Evolutionary conservation across 75 land plant genomes (phyloP).

Genomic region (Adiantum capillusveneris): DNA sequence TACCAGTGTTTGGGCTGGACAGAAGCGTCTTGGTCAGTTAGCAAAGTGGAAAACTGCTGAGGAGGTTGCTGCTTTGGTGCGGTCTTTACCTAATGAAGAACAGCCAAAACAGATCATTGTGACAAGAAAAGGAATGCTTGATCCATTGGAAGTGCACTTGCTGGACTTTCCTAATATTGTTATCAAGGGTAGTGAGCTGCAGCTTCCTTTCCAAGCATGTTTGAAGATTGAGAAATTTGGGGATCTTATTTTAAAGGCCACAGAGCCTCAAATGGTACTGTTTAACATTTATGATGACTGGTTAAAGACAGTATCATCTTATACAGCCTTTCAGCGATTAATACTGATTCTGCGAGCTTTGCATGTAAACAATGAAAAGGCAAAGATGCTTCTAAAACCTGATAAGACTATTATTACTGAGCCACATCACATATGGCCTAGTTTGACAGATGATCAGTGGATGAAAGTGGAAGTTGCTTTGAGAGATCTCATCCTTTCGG

Average conservation of each 20-base stretch:
- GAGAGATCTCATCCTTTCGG: conserved; percentile 93
- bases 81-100: conserved; percentile 96
- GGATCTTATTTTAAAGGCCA: conserved; percentile 91
- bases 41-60: conserved; percentile 99
- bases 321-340: conserved; percentile 93
- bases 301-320: conserved; percentile 98
- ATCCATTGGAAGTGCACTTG: conserved; percentile 96
- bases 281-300: conserved; percentile 99
- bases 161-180: conserved; percentile 99
- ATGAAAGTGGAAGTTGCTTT: conserved; percentile 99
- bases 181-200: conserved; percentile 98
- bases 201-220: conserved; percentile 99
- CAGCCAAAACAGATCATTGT: conserved; percentile 99
- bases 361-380: conserved; percentile 99
- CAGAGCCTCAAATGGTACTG: conserved; percentile 98
- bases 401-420: conserved; percentile 94
- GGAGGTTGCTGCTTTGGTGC: conserved; percentile 97
- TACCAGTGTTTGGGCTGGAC: conserved; percentile 99
- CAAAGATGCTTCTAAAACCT: conserved; percentile 97
- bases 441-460: conserved; percentile 95
- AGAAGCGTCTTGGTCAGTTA: conserved; percentile 98
- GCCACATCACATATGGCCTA: conserved; percentile 98
- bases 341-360: conserved; percentile 92
- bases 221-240: conserved; percentile 99
- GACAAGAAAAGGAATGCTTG: conserved; percentile 98